These are phyloP conservation scores for Candolleomyces eurysporus DNA, from an alignment of 768 basidiomycete genomes.

Conservation along the genomic window DNA sequence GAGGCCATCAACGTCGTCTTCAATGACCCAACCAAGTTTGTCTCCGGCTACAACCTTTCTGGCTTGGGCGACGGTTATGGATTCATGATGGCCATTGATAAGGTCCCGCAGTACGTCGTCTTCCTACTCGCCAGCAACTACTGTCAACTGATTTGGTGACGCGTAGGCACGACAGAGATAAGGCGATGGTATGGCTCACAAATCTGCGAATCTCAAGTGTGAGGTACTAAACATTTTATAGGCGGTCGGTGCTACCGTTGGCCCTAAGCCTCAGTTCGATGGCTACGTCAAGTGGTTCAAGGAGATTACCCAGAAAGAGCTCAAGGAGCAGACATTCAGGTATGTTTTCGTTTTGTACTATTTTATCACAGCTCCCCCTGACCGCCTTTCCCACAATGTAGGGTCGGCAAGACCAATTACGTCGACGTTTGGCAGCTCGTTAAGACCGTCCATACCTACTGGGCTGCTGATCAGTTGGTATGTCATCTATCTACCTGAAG, in stretches of 20 bases:
- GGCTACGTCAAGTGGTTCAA: slow-evolving; percentile 2
- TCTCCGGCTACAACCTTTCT: slow-evolving; percentile 1
- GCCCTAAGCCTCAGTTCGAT: neutral
- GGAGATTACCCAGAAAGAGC: neutral
- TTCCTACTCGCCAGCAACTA: neutral
- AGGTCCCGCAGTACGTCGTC: neutral
- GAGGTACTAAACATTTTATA: too few species aligned
- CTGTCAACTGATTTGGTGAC: neutral
- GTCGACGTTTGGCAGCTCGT: slow-evolving; percentile 10
- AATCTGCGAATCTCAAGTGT: too few species aligned
- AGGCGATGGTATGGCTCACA: neutral
- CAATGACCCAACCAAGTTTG: neutral
- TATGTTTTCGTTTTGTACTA: neutral
- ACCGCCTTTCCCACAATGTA: neutral
- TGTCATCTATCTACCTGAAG: neutral
- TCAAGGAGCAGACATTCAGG: neutral
- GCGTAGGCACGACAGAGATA: neutral
- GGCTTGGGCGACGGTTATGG: slow-evolving; percentile 1
- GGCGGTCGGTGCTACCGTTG: neutral
- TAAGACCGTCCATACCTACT: slow-evolving; percentile 4
- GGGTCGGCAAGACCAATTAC: neutral
- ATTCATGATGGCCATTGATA: slow-evolving; percentile 1
- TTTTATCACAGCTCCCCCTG: too few species aligned
- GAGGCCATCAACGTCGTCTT: slow-evolving; percentile 2
- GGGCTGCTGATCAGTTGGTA: slow-evolving; percentile 9